Conservation (phyloP, 2,329 filamentous ascomycete genomes). For the Coccinonectria pachysandricola region DNA sequence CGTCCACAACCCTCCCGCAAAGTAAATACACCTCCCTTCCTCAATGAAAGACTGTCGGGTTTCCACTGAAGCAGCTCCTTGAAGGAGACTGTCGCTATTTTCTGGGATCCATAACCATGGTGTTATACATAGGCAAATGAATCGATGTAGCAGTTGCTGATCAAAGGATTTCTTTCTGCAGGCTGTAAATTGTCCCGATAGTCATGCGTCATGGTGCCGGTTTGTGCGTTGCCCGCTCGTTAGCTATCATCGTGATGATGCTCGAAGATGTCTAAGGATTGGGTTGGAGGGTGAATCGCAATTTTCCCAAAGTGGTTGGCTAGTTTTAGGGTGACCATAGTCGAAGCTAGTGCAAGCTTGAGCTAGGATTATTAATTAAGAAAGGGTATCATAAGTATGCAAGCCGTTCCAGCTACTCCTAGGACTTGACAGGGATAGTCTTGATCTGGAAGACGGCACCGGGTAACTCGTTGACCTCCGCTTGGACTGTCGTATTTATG, state of each 20-base stretch:
- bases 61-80: constrained; percentile 18
- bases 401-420: constrained; percentile 7
- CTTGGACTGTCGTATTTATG: constrained; percentile 82
- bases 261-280: no score
- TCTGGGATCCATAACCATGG: constrained; percentile 24
- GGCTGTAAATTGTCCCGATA: constrained; percentile 25
- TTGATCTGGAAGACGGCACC: constrained; percentile 94
- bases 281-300: no score
- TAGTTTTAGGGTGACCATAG: constrained; percentile 9
- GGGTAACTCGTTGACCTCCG: constrained; percentile 79
- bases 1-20: constrained; percentile 76
- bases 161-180: constrained; percentile 23
- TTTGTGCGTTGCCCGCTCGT: no score
- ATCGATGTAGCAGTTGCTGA: constrained; percentile 26
- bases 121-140: constrained; percentile 27
- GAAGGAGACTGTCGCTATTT: constrained; percentile 18
- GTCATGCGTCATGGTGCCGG: constrained; percentile 10
- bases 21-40: constrained; percentile 50
- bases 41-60: no score
- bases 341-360: constrained; percentile 8
- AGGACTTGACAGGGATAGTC: constrained; percentile 55
- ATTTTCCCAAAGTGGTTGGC: no score
- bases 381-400: constrained; percentile 17
- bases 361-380: no score
- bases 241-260: no score